phyloP scores from a whole-genome alignment of 495 filamentous ascomycete genomes.

The Thozetella sp. region DNA sequence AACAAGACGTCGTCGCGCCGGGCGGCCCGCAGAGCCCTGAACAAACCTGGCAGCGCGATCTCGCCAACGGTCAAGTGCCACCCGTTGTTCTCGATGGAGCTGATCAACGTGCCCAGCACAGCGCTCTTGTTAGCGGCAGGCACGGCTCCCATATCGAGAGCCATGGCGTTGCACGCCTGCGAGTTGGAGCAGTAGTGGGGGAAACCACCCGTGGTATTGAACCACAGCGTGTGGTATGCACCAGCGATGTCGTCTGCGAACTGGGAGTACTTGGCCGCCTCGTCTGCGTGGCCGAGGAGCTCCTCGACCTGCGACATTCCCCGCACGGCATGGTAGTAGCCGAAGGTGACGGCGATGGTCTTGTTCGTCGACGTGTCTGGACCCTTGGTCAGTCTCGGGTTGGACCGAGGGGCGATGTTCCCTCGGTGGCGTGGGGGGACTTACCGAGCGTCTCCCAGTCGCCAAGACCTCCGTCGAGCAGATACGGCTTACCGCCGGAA shows the following conservation, averaged over 20 bases:
- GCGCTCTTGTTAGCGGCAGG: not conserved
- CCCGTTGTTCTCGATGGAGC: not conserved
- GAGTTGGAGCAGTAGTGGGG: not conserved
- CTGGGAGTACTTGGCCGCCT: not conserved
- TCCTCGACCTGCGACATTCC: not conserved
- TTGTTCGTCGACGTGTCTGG: not conserved
- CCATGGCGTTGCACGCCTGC: not conserved
- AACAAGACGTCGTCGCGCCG: not conserved
- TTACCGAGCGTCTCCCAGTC: not conserved
- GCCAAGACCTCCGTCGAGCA: slow-evolving; percentile 1
- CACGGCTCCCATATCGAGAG: slow-evolving; percentile 1
- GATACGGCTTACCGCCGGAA: not conserved
- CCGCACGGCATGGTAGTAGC: not conserved
- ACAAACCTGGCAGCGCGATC: not conserved
- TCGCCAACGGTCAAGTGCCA: not conserved
- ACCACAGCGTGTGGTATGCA: not conserved
- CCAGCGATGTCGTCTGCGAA: not conserved
- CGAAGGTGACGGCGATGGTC: not conserved
- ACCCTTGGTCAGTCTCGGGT: not conserved
- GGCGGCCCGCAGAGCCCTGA: not conserved
- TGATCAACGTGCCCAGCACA: not conserved
- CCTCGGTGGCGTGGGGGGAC: not conserved
- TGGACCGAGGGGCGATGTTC: not conserved
- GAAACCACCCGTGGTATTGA: not conserved
- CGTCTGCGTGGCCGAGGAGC: not conserved